Evolutionary conservation across 2,329 filamentous ascomycete genomes (phyloP).

Genomic region (Penicillium psychrosexuale): DNA sequence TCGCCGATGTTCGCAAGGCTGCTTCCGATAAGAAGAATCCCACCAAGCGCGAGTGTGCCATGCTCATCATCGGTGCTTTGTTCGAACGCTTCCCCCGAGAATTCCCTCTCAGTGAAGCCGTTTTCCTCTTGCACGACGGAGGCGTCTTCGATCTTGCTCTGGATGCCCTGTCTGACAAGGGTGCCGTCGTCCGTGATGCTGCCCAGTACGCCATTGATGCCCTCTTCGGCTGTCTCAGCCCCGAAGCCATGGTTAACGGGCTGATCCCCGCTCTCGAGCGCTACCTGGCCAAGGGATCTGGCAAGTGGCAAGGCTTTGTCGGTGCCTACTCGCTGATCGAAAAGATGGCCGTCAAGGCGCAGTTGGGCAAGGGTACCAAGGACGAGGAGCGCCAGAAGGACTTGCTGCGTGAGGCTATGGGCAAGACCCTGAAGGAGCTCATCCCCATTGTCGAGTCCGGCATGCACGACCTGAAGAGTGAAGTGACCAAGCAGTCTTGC

Average conservation of each 20-base stretch:
- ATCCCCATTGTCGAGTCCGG: conserved; percentile 88
- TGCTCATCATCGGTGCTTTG: conserved; percentile 90
- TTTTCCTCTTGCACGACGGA: conserved; percentile 78
- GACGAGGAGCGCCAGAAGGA: conserved; percentile 88
- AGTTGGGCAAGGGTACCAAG: conserved; percentile 76
- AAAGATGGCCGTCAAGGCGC: conserved; percentile 91
- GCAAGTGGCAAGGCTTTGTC: conserved; percentile 96
- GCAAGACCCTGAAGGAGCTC: conserved; percentile 69
- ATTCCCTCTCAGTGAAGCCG: conserved; percentile 73
- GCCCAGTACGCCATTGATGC: conserved; percentile 93
- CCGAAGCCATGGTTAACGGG: conserved; percentile 79
- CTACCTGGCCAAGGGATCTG: conserved; percentile 79
- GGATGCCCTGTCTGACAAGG: conserved; percentile 87
- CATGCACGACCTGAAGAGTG: conserved; percentile 94
- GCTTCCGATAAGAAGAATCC: conserved; percentile 92
- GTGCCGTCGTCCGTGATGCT: conserved; percentile 79
- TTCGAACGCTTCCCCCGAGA: conserved; percentile 83
- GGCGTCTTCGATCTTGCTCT: conserved; percentile 69
- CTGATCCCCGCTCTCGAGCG: conserved; percentile 71
- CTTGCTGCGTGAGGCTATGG: conserved; percentile 84
- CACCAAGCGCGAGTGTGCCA: conserved; percentile 78
- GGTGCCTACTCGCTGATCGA: conserved; percentile 81
- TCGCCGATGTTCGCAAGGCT: conserved; percentile 68
- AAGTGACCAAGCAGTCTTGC: conserved; percentile 79
- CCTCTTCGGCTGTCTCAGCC: conserved; percentile 72